These are phyloP conservation scores for Pythium dissotocum DNA, from an alignment of 352 stramenopile species.

Conservation along the genomic window DNA sequence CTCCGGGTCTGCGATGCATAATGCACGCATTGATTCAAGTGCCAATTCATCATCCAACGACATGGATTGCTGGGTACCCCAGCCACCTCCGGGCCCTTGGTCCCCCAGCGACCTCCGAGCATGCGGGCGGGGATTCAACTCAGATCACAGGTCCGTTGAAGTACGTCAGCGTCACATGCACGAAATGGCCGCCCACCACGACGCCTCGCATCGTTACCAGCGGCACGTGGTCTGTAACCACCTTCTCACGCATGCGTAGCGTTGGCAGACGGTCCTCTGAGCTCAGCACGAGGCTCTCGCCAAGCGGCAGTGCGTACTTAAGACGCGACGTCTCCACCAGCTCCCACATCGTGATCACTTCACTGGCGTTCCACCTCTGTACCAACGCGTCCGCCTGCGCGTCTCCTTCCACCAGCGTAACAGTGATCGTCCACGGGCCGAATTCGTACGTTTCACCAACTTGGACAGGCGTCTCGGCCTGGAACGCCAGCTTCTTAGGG, in stretches of 20 bases:
- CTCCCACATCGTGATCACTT: slow-evolving; percentile 58
- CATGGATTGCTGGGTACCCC: too few species aligned
- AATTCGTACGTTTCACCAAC: slow-evolving; percentile 48
- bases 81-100: too few species aligned
- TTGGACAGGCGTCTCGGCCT: slow-evolving; percentile 25
- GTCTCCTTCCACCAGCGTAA: slow-evolving; percentile 24
- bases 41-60: too few species aligned
- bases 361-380: slow-evolving; percentile 26
- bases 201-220: slow-evolving; percentile 44
- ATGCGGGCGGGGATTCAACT: background rate
- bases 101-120: too few species aligned
- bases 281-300: slow-evolving; percentile 48
- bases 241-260: slow-evolving; percentile 67
- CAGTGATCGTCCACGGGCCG: slow-evolving; percentile 56
- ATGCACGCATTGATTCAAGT: too few species aligned
- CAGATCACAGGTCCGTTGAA: slow-evolving; percentile 15
- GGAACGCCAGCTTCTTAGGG: slow-evolving; percentile 31
- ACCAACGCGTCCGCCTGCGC: slow-evolving; percentile 27
- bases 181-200: slow-evolving; percentile 4
- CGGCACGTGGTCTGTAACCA: slow-evolving; percentile 72
- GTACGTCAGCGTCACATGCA: slow-evolving; percentile 23
- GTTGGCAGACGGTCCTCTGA: slow-evolving; percentile 53
- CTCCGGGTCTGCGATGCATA: too few species aligned
- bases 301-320: slow-evolving; percentile 55
- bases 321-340: slow-evolving; percentile 49